Percentiles rank a stretch among this genome's conserved stretches.
Evolutionary conservation across 2,329 filamentous ascomycete species (phyloP).

Genomic region (Epichloe aotearoae): DNA sequence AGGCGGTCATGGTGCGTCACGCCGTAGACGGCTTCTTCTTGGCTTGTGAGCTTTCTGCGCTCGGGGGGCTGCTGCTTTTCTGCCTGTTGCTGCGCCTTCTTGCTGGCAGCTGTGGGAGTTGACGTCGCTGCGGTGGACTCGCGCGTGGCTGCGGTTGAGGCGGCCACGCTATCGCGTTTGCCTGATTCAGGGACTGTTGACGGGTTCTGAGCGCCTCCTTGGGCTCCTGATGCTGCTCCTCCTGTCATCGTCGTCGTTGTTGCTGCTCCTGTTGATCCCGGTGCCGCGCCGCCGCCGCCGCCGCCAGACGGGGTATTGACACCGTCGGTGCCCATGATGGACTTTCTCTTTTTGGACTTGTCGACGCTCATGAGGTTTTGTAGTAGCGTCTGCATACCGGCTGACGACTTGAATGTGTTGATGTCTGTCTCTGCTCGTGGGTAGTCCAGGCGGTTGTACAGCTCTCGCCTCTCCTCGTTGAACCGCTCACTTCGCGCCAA

Average conservation of each 20-base stretch:
- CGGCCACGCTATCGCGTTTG: constrained; percentile 41
- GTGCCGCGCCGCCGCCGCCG: neutral
- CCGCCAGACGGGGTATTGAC: constrained; percentile 24
- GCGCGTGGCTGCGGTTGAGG: constrained; percentile 24
- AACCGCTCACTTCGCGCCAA: constrained; percentile 74
- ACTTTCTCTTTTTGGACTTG: constrained; percentile 84
- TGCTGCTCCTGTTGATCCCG: constrained; percentile 13
- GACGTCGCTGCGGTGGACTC: constrained; percentile 21
- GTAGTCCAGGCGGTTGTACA: constrained; percentile 77
- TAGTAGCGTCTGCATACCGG: constrained; percentile 66
- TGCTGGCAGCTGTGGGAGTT: constrained; percentile 28
- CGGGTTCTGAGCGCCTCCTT: constrained; percentile 20
- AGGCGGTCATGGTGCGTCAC: constrained; percentile 77
- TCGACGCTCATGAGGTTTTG: constrained; percentile 73
- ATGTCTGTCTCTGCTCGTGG: constrained; percentile 59
- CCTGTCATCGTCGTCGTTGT: constrained; percentile 10
- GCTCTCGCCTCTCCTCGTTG: constrained; percentile 75
- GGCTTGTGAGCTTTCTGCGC: constrained; percentile 57
- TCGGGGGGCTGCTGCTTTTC: constrained; percentile 29
- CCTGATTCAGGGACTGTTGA: constrained; percentile 20
- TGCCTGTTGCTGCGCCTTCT: constrained; percentile 32
- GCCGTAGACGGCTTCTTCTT: constrained; percentile 70
- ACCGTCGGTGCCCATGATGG: constrained; percentile 48
- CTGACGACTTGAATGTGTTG: constrained; percentile 65
- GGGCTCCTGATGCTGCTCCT: constrained; percentile 9